Evolutionary conservation across 2,329 filamentous ascomycete genomes (phyloP), one percentile per base, ranked within the genome.

Genomic region (Microsporum canis): DNA sequence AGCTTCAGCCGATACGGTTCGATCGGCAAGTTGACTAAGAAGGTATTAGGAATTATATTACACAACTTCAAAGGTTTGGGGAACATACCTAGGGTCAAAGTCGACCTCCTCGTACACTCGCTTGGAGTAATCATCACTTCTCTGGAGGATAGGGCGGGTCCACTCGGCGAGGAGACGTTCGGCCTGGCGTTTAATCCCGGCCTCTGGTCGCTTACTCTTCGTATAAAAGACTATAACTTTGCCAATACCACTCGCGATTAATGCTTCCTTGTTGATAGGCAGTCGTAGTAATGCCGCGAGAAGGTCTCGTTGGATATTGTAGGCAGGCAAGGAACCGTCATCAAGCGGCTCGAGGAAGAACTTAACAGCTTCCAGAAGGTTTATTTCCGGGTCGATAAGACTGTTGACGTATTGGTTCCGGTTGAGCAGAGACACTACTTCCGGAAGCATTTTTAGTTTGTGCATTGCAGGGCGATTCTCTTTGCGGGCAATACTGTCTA

Each of bases 221-320:
- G 91, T 96, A 77, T 99, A 99, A 78, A 96, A 99, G 64, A 95
- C 84, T 59, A 96, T 88, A 56, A 99, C 90, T 73, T 96, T 96
- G 71, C 94, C 94, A 65, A 99, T 94, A 23, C 92, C 91, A 68
- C 89, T 95, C 66, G 91, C 91, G 27, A 95, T 82, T 12, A 99
- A 81, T 1, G 88, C 83, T 68, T 97, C 94, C 71, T 96, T 96
- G 71, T 91, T 88, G 66, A 97, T 90, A 4, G 90, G 91, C 3
- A 97, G 81, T 68, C 85, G 86, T 17, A 82, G 83, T 41, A 99
- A 80, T 29, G 89, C 88, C 31, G 84, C 83, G 72, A 99, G 94
- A 49, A 99, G 84, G 72, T 97, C 91, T 64, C 91, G 89, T 77
- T 99, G 94, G 66, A 99, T 97, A 71, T 94, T 94, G 77, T 96